Base-by-base conservation (phyloP, 225 moss, liverwort and hornwort species). In the Straminergon stramineum region DNA sequence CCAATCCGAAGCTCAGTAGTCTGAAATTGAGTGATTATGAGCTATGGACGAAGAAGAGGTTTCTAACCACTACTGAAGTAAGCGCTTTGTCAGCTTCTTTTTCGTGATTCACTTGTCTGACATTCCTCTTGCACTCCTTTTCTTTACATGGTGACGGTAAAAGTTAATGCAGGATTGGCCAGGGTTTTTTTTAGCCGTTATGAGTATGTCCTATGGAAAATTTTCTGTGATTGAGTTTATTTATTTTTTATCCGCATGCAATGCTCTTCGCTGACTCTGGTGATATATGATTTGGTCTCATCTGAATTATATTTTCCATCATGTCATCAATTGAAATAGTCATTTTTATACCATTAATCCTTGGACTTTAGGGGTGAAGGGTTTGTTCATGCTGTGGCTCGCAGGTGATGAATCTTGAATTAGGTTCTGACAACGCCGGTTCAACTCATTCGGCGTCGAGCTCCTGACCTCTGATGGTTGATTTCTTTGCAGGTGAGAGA, bases 61-160 rank as follows among this genome's bases (percentile, higher is more conserved):
- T 96, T 87, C 41, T 98, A 51, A 96, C 96, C 70, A 93, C 98
- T 34, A 93, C 93, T 53, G 98, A 98, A 94, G 97, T 98, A 92
- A 84, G 87, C 39, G 41, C 68, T 71, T 39, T 77, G 20, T 87
- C 77, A 32, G 24, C 73, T 58, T 67, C 79, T 75, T 80, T 79
- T 43, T 86, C 35, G 37, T 45, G 55, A 82, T 84, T 58, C 41
- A 84, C 67, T 87, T 82, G 48, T 75, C 43, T 75, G 61, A 39
- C 69, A 81, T 67, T 41, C 39, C 41, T 63, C 28, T 60, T 71
- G 52, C 61, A 53, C 41, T 84, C 60, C n/a, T 53, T 82, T 57
- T 55, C 81, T 79, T 45, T 66, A 57, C 80, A 17, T 80, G 58
- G 58, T 82, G 82, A 88, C 63, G 17, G 24, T 61, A 17, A 70